Evolutionary conservation across 768 basidiomycete species (phyloP).

Genomic region (Suillus subaureus): DNA sequence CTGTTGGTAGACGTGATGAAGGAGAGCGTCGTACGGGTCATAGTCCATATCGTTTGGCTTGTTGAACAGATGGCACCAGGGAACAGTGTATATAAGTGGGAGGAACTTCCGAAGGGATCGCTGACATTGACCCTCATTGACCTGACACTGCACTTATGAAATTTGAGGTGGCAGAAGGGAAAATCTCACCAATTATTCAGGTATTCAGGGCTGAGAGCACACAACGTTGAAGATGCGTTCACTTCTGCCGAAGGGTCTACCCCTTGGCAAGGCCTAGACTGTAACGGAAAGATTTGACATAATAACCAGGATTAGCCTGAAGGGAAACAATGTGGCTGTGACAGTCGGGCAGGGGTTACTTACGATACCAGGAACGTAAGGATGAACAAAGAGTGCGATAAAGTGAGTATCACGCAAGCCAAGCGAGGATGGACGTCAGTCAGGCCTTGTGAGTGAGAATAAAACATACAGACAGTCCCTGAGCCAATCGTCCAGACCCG

Average conservation of each 20-base stretch:
- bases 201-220: background rate
- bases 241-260: background rate
- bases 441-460: background rate
- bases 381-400: background rate
- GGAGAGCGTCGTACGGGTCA: slow-evolving; percentile 77
- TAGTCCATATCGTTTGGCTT: slow-evolving; percentile 57
- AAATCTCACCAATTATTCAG: background rate
- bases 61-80: background rate
- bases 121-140: background rate
- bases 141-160: background rate
- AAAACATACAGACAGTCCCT: background rate
- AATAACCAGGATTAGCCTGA: background rate
- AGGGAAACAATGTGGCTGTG: background rate
- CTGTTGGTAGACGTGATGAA: slow-evolving; percentile 79
- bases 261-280: slow-evolving; percentile 1
- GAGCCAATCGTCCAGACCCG: background rate
- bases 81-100: slow-evolving; percentile 14
- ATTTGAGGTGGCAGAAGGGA: background rate
- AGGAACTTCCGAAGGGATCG: too few relatives aligned
- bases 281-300: background rate
- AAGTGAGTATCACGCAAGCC: background rate
- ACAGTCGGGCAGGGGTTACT: background rate
- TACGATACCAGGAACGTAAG: background rate
- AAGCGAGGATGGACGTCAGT: background rate
- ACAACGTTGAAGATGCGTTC: background rate